A percentile compares a stretch with the other conserved stretches of the same genome.
Evolutionary conservation across 371 early-diverging fungal genomes (phyloP).

Genomic region (Mucor sp.): DNA sequence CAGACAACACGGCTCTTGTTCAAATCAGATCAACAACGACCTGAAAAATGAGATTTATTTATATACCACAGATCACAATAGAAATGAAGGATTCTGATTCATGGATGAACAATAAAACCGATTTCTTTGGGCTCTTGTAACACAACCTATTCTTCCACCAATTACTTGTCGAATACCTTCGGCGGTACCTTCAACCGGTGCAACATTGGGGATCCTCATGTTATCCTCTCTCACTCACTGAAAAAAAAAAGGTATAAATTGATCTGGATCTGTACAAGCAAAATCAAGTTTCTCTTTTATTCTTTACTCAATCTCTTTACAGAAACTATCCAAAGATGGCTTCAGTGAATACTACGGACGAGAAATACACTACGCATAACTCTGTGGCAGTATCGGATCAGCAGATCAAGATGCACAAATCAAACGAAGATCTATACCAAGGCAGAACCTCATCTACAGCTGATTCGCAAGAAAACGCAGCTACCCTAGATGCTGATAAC

Average conservation of each 20-base stretch:
- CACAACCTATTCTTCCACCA: background rate
- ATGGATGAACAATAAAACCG: conserved; percentile 3
- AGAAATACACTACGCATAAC: background rate
- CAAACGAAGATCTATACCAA: conserved; percentile 13
- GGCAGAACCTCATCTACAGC: background rate
- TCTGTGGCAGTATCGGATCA: background rate
- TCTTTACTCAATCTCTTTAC: background rate
- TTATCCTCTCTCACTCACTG: background rate
- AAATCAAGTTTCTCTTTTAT: background rate
- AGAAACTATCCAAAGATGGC: background rate
- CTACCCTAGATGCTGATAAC: background rate
- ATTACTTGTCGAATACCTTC: background rate
- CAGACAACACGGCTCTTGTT: too few relatives aligned
- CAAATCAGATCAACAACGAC: background rate
- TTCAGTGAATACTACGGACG: background rate
- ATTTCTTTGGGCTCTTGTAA: background rate
- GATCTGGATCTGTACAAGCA: background rate
- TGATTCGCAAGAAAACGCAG: conserved; percentile 4
- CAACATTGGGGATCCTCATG: conserved; percentile 8
- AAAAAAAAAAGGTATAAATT: background rate
- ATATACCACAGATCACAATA: background rate
- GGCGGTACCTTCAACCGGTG: conserved; percentile 10
- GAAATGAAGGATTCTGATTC: background rate
- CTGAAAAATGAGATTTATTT: background rate
- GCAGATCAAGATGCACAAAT: background rate